Percentiles rank a stretch among this genome's conserved stretches.
phyloP scores from a whole-genome alignment of 2,329 filamentous ascomycete species.

The Blumeriella jaapii region DNA sequence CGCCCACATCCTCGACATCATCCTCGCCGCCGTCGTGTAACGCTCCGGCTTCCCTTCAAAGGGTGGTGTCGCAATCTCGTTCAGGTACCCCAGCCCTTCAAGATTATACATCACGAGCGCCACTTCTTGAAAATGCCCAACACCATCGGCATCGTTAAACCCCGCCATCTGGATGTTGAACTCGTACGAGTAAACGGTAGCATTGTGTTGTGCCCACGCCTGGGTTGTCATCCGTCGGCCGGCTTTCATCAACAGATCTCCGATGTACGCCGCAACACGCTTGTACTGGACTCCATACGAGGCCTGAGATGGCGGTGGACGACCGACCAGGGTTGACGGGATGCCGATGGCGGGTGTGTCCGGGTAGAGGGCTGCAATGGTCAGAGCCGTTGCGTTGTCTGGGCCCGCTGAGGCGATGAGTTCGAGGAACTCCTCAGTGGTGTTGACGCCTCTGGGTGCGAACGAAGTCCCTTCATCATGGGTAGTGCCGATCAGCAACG shows the following conservation, averaged over 20 bases:
- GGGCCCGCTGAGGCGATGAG: conserved; percentile 4
- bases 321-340: conserved; percentile 27
- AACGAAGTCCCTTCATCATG: conserved; percentile 54
- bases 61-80: conserved; percentile 10
- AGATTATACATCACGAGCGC: conserved; percentile 28
- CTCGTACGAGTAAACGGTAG: conserved; percentile 46
- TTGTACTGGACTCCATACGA: conserved; percentile 37
- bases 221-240: conserved; percentile 41
- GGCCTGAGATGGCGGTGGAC: conserved; percentile 7
- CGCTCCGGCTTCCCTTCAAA: conserved; percentile 14
- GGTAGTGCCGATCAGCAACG: conserved; percentile 52
- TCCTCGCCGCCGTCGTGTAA: conserved; percentile 9
- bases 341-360: conserved; percentile 38
- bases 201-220: conserved; percentile 36
- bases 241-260: conserved; percentile 45
- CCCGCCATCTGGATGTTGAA: conserved; percentile 46
- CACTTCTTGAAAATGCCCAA: conserved; percentile 40
- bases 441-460: conserved; percentile 41
- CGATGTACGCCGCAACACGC: conserved; percentile 40
- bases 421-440: conserved; percentile 36
- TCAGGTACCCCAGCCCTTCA: conserved; percentile 20
- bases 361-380: conserved; percentile 37
- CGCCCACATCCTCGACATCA: conserved; percentile 20
- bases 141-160: conserved; percentile 31
- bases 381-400: conserved; percentile 25